phyloP scores from a whole-genome alignment of 495 filamentous ascomycete genomes.

The Penicillium parvum region DNA sequence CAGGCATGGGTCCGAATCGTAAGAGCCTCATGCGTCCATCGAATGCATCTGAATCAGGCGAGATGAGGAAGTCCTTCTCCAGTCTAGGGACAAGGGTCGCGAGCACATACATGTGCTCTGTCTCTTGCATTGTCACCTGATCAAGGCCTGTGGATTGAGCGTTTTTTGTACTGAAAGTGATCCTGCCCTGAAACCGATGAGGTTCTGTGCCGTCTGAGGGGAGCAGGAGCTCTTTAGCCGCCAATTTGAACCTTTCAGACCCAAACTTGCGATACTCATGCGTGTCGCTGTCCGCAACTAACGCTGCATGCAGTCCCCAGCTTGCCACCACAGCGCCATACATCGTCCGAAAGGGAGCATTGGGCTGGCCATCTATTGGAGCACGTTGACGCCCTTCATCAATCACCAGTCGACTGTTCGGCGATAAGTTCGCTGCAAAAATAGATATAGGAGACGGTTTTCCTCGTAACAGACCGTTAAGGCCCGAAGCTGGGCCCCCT shows the following conservation, averaged over 20 bases:
- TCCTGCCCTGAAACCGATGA: constrained; percentile 64
- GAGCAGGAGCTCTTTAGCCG: constrained; percentile 66
- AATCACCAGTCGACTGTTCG: constrained; percentile 46
- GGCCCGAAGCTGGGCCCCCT: constrained; percentile 18
- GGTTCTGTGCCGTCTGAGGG: constrained; percentile 53
- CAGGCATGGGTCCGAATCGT: constrained; percentile 62
- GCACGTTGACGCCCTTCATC: constrained; percentile 34
- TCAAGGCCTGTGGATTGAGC: constrained; percentile 3
- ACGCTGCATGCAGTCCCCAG: constrained; percentile 80
- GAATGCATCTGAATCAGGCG: constrained; percentile 60
- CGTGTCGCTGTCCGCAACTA: constrained; percentile 87
- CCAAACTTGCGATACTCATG: constrained; percentile 69
- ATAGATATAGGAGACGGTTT: constrained; percentile 42
- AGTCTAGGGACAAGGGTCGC: constrained; percentile 71
- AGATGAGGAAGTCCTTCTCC: constrained; percentile 75
- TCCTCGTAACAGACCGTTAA: constrained; percentile 44
- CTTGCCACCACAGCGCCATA: constrained; percentile 79
- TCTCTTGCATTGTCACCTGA: constrained; percentile 6
- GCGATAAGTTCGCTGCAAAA: constrained; percentile 63
- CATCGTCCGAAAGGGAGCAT: constrained; percentile 35
- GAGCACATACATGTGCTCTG: constrained; percentile 65
- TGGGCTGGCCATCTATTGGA: constrained; percentile 9
- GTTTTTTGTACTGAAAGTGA: constrained; percentile 38
- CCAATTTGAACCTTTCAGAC: constrained; percentile 73
- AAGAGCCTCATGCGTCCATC: constrained; percentile 65